phyloP scores from a whole-genome alignment of 345 rosid species.

The Eucalyptus leucophloia region DNA sequence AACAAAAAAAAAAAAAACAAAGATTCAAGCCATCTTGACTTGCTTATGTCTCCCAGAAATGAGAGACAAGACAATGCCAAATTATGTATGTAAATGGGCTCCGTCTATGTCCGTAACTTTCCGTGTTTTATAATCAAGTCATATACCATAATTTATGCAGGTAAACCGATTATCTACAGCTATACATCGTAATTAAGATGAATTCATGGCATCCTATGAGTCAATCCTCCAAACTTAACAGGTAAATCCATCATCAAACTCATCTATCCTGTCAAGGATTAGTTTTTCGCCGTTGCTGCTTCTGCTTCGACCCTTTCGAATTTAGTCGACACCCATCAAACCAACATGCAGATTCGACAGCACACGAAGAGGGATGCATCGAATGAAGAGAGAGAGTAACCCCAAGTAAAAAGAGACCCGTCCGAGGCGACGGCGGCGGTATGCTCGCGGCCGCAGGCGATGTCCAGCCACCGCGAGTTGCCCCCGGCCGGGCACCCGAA shows the following conservation, averaged over 20 bases:
- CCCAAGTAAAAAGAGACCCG: constrained; percentile 98
- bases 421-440: constrained; percentile 95
- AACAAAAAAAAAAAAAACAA: not conserved
- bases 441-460: constrained; percentile 90
- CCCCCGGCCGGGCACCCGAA: constrained; percentile 82
- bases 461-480: constrained; percentile 80
- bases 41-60: not conserved
- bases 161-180: not conserved
- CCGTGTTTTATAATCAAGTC: not conserved
- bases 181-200: not conserved
- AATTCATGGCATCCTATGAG: not conserved
- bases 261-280: not conserved
- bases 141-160: not conserved
- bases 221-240: not conserved
- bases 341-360: not conserved
- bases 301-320: not conserved
- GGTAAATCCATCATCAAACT: not conserved
- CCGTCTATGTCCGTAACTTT: not conserved
- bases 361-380: not conserved
- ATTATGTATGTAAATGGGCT: not conserved
- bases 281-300: not conserved
- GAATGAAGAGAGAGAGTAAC: constrained; percentile 17
- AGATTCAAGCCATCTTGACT: not conserved
- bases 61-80: not conserved
- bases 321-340: not conserved